Conservation (phyloP, 331 rosid species). For the Prunus yedoensis region DNA sequence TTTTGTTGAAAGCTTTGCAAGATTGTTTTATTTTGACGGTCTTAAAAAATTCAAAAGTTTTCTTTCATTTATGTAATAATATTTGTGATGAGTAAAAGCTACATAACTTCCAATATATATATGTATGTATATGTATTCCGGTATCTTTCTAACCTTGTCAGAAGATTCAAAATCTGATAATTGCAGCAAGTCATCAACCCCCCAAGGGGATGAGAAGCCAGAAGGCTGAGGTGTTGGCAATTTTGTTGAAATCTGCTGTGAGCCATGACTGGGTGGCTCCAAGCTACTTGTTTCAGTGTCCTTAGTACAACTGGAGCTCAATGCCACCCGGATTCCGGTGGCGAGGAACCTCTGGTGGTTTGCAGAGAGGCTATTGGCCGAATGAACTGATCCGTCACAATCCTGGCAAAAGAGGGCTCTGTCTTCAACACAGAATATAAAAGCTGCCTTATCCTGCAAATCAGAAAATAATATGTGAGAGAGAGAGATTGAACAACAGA, state of each 20-base stretch:
- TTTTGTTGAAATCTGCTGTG: conserved; percentile 49
- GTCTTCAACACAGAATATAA: conserved; percentile 97
- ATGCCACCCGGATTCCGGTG: conserved; percentile 82
- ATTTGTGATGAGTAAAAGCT: neutral
- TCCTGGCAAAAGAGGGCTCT: conserved; percentile 94
- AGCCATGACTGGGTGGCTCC: conserved; percentile 68
- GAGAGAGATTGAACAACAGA: too few species aligned
- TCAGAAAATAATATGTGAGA: too few species aligned
- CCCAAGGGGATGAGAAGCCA: conserved; percentile 67
- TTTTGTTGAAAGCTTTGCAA: too few species aligned
- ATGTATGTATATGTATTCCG: neutral
- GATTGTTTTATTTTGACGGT: too few species aligned
- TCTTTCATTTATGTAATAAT: neutral
- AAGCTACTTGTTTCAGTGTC: conserved; percentile 41
- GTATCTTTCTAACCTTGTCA: conserved; percentile 56
- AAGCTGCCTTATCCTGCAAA: conserved; percentile 86
- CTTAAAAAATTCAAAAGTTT: too few species aligned
- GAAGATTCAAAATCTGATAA: conserved; percentile 65
- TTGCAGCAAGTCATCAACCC: conserved; percentile 79
- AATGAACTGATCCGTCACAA: conserved; percentile 84
- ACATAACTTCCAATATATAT: neutral
- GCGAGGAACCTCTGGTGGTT: conserved; percentile 95
- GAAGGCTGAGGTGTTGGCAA: conserved; percentile 50
- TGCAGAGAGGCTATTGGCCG: conserved; percentile 66
- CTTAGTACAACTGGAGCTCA: conserved; percentile 59